Percentiles rank a stretch among this genome's conserved stretches.
Conservation (phyloP, 768 basidiomycete genomes). For the Kwoniella sp. region DNA sequence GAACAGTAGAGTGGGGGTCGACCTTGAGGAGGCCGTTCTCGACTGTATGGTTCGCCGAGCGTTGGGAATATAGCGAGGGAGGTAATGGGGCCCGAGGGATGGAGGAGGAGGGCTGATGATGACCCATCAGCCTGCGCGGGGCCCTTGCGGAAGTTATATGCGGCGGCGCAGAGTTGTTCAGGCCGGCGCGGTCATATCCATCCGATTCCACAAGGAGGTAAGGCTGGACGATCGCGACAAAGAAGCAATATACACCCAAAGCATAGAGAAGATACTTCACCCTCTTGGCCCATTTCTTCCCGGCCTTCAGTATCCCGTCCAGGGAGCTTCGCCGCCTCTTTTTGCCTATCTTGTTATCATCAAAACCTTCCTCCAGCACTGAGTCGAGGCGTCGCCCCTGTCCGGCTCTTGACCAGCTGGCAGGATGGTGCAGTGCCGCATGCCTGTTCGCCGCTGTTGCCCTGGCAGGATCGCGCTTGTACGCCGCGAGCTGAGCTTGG, state of each 20-base stretch:
- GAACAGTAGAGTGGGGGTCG: slow-evolving; percentile 38
- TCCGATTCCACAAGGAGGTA: neutral
- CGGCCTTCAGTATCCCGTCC: neutral
- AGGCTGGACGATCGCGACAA: neutral
- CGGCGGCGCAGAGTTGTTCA: neutral
- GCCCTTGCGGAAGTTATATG: neutral
- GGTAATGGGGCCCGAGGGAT: slow-evolving; percentile 7
- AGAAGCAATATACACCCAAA: slow-evolving; percentile 2
- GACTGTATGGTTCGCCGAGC: slow-evolving; percentile 27
- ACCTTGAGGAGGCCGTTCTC: slow-evolving; percentile 47
- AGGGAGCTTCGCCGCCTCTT: neutral
- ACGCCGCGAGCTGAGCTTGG: slow-evolving; percentile 10
- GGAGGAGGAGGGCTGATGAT: neutral
- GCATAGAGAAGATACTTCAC: neutral
- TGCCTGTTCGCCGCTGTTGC: slow-evolving; percentile 2
- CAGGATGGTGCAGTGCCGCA: neutral
- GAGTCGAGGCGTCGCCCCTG: neutral
- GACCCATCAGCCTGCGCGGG: neutral
- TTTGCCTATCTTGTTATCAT: neutral
- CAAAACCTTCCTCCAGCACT: slow-evolving; percentile 9
- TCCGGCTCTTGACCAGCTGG: neutral
- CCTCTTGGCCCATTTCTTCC: neutral
- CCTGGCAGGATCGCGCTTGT: slow-evolving; percentile 4
- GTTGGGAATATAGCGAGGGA: slow-evolving; percentile 6
- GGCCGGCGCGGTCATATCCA: neutral